Conservation (phyloP, 1,139 yeast species). For the Lodderomyces metapsilosis region DNA sequence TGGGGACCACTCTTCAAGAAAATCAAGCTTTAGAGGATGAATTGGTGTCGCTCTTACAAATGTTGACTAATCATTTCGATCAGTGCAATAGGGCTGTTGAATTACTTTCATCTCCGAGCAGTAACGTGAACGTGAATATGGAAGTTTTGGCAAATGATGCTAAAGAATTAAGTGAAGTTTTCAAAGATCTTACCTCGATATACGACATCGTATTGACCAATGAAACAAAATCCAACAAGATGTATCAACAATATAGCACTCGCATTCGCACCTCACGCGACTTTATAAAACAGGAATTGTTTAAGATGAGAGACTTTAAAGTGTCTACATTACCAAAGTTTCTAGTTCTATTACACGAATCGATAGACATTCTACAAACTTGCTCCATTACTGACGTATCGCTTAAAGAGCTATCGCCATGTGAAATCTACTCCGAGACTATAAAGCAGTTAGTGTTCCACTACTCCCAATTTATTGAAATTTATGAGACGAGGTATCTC, state of each 20-base stretch:
- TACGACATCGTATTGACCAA: conserved; percentile 39
- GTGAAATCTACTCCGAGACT: conserved; percentile 25
- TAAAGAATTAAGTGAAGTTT: conserved; percentile 31
- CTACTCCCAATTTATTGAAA: conserved; percentile 33
- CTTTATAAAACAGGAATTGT: conserved; percentile 18
- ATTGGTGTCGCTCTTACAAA: conserved; percentile 64
- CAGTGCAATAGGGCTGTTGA: conserved; percentile 54
- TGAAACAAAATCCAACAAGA: conserved; percentile 31
- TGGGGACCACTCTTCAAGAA: conserved; percentile 30
- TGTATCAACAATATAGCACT: conserved; percentile 18
- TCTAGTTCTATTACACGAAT: conserved; percentile 21
- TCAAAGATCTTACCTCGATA: conserved; percentile 30
- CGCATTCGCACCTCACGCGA: conserved; percentile 19
- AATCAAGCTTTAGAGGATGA: conserved; percentile 63
- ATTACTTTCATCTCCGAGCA: conserved; percentile 12
- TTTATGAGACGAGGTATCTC: conserved; percentile 38
- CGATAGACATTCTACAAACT: conserved; percentile 16
- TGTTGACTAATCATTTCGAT: conserved; percentile 80
- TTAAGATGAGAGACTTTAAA: conserved; percentile 23
- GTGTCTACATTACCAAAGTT: conserved; percentile 25
- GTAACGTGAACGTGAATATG: conserved; percentile 19
- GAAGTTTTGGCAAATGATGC: conserved; percentile 36
- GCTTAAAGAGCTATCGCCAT: conserved; percentile 16
- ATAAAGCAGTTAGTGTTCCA: conserved; percentile 34
- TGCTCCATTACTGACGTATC: conserved; percentile 17